These are phyloP conservation scores for Przewalskia tangutica DNA, from an alignment of 257 asterid species.

Conservation along the genomic window DNA sequence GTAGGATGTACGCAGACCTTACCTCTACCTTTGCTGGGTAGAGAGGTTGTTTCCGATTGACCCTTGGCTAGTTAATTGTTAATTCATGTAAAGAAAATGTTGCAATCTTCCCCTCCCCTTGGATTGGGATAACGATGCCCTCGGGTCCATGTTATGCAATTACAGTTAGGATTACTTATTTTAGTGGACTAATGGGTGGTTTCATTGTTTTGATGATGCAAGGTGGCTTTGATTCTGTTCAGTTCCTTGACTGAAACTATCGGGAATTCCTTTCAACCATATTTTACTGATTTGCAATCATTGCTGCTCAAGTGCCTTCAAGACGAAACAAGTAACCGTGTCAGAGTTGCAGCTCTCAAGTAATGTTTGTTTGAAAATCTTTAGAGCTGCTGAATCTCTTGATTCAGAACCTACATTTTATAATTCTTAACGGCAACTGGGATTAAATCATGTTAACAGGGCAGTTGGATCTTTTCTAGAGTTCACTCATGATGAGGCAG, in stretches of 20 bases:
- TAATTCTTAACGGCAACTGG: constrained; percentile 15
- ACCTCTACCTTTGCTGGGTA: too few species aligned
- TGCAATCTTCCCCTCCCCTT: not conserved
- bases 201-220: constrained; percentile 21
- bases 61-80: not conserved
- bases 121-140: not conserved
- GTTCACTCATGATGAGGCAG: constrained; percentile 82
- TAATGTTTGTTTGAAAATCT: constrained; percentile 29
- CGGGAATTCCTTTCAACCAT: constrained; percentile 83
- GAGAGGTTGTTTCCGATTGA: too few species aligned
- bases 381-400: not conserved
- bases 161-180: not conserved
- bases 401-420: not conserved
- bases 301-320: constrained; percentile 89
- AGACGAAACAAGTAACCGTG: constrained; percentile 91
- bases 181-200: constrained; percentile 7
- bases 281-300: constrained; percentile 73
- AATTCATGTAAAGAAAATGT: not conserved
- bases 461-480: constrained; percentile 99
- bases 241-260: constrained; percentile 99
- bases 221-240: constrained; percentile 98
- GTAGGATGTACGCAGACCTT: too few species aligned
- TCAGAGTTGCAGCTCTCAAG: constrained; percentile 97
- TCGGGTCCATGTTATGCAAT: not conserved
- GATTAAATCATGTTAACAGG: constrained; percentile 45